Evolutionary conservation across 768 basidiomycete species (phyloP), one percentile per base, ranked within the genome.

Genomic region (Inosperma sp.): DNA sequence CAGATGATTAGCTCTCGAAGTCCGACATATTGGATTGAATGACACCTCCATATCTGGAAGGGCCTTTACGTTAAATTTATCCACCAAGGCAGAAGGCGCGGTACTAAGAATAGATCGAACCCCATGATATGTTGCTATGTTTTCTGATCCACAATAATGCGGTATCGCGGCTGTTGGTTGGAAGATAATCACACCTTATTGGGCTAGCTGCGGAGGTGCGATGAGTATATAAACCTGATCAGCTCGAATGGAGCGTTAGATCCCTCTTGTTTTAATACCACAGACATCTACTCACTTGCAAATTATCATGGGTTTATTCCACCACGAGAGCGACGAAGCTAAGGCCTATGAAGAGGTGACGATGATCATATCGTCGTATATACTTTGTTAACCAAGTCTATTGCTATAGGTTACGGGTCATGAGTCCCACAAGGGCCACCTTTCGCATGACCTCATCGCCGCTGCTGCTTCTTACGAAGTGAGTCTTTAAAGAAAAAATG

Each of bases 381-480:
- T 33, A 14, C 14, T 9, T 34, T 33, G 7, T 37, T 27, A 19
- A n/a, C 14, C 23, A 2, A 41, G 21, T 22, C 8, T 25, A 17
- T 3, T 29, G 14, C 25, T 43, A 40, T 10, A 83, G 81, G 73
- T 76, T 41, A 25, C 47, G 14, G 74, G n/a, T n/a, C n/a, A 73
- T 42, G 72, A 72, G 13, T 74, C 72, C 9, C 83, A 84, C 71
- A 68, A 82, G 68, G 78, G 83, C 2, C 48, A 66, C 48, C 65
- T 84, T 44, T 78, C 81, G 8, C 85, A 88, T 63, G 81, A 88
- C 65, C 61, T 86, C 35, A 73, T 88, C 53, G 81, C 82, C 39
- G 83, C 68, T 31, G 86, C 86, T 39, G 84, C 84, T 7, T 65
- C 81, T 26, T 87, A 75, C 65, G 82, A 81, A 74, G 83, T 79